A percentile compares a stretch with the other conserved stretches of the same genome.
Conservation (phyloP, 148 eudicot genomes). For the Chenopodium formosanum region DNA sequence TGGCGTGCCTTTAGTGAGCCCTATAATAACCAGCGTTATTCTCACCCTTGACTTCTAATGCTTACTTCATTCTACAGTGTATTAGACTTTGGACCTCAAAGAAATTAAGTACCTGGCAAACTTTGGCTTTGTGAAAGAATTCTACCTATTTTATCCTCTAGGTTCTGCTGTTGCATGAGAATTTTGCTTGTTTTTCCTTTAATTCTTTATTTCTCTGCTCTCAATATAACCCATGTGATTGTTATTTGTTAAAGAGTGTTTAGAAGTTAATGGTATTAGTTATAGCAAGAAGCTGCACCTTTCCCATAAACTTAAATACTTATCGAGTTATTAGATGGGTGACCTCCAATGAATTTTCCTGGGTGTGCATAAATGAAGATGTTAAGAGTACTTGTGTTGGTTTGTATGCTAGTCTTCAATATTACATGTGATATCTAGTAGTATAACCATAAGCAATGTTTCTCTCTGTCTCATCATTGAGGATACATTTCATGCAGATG, state of each 20-base stretch:
- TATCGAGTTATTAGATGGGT: background rate
- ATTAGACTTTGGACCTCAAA: too few species aligned
- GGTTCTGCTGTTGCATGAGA: too few species aligned
- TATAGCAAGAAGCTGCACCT: background rate
- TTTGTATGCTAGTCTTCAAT: background rate
- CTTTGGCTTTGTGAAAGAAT: too few species aligned
- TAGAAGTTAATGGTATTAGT: background rate
- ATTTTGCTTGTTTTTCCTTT: too few species aligned
- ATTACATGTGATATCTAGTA: background rate
- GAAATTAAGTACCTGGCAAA: too few species aligned
- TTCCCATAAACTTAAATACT: background rate
- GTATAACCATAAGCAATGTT: background rate
- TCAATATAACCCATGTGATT: background rate
- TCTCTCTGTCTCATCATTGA: background rate
- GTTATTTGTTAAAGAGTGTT: too few species aligned
- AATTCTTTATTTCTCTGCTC: background rate
- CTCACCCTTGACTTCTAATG: too few species aligned
- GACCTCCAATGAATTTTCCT: background rate
- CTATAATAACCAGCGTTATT: too few species aligned
- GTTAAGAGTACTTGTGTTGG: background rate
- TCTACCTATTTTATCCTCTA: too few species aligned
- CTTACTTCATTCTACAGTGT: too few species aligned
- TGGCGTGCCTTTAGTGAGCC: too few species aligned
- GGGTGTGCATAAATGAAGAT: background rate
- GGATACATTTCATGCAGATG: constrained; percentile 47